These are phyloP conservation scores for Fusarium siculi DNA, from an alignment of 2,329 filamentous ascomycete genomes.

Conservation along the genomic window DNA sequence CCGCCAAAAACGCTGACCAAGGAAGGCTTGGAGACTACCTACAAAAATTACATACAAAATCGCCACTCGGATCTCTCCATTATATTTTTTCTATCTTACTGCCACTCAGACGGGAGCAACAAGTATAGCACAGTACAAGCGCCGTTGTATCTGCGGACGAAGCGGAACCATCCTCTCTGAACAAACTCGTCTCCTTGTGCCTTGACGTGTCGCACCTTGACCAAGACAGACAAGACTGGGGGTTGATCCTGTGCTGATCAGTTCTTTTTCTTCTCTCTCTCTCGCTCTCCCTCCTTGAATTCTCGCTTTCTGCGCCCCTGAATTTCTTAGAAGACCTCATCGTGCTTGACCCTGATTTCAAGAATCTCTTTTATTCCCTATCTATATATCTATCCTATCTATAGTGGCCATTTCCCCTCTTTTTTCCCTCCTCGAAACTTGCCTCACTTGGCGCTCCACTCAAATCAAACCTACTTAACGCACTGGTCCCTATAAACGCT, in stretches of 20 bases:
- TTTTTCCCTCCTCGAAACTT: neutral
- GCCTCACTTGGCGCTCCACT: conserved; percentile 10
- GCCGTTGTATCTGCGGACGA: conserved; percentile 8
- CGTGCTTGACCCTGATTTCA: neutral
- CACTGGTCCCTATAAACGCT: conserved; percentile 18
- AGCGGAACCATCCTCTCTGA: conserved; percentile 31
- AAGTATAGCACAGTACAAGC: neutral
- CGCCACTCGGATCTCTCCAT: conserved; percentile 33
- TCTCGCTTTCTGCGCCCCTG: conserved; percentile 26
- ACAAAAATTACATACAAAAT: conserved; percentile 34
- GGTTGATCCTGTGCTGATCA: conserved; percentile 34
- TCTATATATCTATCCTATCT: neutral
- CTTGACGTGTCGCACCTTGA: conserved; percentile 40
- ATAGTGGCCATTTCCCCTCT: neutral
- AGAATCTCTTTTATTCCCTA: neutral
- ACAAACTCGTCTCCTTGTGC: conserved; percentile 26
- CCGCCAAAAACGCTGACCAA: conserved; percentile 32
- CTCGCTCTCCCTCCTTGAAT: neutral
- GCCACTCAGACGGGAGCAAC: neutral
- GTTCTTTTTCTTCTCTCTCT: conserved; percentile 13
- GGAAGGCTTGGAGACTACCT: conserved; percentile 13
- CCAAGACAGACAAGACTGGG: conserved; percentile 34
- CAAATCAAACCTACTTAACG: conserved; percentile 1
- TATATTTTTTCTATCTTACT: neutral
- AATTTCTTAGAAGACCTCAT: conserved; percentile 20